Evolutionary conservation across 495 filamentous ascomycete species (phyloP), one percentile per base, ranked within the genome.

Genomic region (Thermochaetoides thermophila): DNA sequence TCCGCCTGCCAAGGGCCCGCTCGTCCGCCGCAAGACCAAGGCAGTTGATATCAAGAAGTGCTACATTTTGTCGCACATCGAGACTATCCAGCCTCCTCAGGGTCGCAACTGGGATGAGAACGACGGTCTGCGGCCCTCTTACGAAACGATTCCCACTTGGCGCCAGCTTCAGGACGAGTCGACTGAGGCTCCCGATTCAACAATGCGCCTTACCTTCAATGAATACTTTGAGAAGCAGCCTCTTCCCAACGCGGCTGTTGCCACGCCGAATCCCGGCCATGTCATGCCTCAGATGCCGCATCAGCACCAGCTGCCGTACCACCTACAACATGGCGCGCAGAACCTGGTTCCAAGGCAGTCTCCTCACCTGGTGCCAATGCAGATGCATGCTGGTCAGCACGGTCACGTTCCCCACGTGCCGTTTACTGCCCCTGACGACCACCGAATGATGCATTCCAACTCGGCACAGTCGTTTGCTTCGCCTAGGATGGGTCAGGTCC

Each of bases 371-470:
- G 71, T 69, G 13, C 69, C 71, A 3, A 77, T 74, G 48, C 69
- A 74, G 49, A 66, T 76, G 44, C 77, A 81, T 37, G 56, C 57
- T 14, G 53, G 52, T 31, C 78, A 80, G 43, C 74, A 71, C 40
- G 68, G 64, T 22, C 76, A 73, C 35, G 70, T 60, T 10, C 72
- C 74, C 18, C 66, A 63, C 19, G 61, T 63, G 7, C 64, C 74
- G 26, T 84, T 62, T 40, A 66, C 74, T 45, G 71, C 73, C 39
- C 70, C 73, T 40, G 82, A 91, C 38, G 81, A 82, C 36, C 84
- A 89, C 49, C 72, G 81, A 33, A 89, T 93, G 81, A 69, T 85
- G 50, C 82, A 81, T 24, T 77, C 76, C 1, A 83, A 77, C 19
- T 75, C 77, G 13, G 78, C 77, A 1, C 78, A 84, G 35, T 78